phyloP scores from a whole-genome alignment of 225 moss, liverwort and hornwort species.

The Physcomitrium patens region DNA sequence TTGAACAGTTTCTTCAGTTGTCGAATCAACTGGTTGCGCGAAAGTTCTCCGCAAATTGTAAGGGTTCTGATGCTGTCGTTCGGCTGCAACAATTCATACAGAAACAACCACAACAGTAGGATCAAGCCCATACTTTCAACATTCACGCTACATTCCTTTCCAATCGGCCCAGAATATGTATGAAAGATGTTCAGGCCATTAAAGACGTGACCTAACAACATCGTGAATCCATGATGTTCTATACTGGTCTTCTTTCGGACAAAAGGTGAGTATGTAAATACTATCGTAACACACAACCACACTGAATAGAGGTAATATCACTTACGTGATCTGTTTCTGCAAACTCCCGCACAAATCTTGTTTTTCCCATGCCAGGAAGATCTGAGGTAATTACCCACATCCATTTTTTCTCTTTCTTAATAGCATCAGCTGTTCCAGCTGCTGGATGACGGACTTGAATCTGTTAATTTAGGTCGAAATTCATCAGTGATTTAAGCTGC shows the following conservation, averaged over 20 bases:
- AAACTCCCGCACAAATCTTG: slow-evolving; percentile 37
- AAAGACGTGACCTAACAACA: too few relatives aligned
- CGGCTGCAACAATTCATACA: slow-evolving; percentile 32
- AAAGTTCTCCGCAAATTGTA: slow-evolving; percentile 46
- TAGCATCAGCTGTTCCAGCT: slow-evolving; percentile 23
- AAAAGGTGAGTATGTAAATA: background rate
- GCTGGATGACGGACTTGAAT: slow-evolving; percentile 55
- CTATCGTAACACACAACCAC: background rate
- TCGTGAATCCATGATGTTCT: too few relatives aligned
- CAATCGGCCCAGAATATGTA: background rate
- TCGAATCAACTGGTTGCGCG: slow-evolving; percentile 43
- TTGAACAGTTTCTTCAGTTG: slow-evolving; percentile 38
- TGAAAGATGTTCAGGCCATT: background rate
- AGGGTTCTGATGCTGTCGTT: slow-evolving; percentile 33
- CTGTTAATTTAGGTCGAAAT: slow-evolving; percentile 26
- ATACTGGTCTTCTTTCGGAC: too few relatives aligned
- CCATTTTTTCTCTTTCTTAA: slow-evolving; percentile 14
- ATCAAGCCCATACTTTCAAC: background rate
- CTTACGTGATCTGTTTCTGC: slow-evolving; percentile 35
- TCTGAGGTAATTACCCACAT: slow-evolving; percentile 59
- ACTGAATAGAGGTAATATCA: slow-evolving; percentile 9
- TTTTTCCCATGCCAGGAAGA: slow-evolving; percentile 65
- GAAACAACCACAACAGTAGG: slow-evolving; percentile 19
- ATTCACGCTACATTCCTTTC: background rate
- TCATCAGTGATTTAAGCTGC: slow-evolving; percentile 1